phyloP scores from a whole-genome alignment of 225 moss, liverwort and hornwort species.

The Polytrichum commune region DNA sequence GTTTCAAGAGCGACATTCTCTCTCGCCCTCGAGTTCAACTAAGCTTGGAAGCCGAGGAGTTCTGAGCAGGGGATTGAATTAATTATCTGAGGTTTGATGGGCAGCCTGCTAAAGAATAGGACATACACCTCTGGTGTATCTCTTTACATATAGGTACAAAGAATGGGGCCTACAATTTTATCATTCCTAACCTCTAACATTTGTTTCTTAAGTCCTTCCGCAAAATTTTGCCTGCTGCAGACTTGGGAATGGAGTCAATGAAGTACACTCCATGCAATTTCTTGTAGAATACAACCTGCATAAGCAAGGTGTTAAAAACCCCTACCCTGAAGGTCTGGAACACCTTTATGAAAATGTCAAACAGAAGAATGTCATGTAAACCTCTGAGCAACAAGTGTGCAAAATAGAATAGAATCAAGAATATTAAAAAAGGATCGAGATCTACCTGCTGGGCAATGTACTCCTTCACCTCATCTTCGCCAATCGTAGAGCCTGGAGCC shows the following conservation, averaged over 20 bases:
- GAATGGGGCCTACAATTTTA: constrained; percentile 23
- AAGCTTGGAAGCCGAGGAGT: too few relatives aligned
- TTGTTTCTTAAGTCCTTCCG: constrained; percentile 70
- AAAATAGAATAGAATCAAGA: background rate
- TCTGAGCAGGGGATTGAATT: too few relatives aligned
- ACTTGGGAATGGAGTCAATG: constrained; percentile 71
- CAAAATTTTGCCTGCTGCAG: constrained; percentile 74
- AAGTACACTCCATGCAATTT: constrained; percentile 68
- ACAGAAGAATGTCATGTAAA: too few relatives aligned
- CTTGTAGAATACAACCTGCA: constrained; percentile 93
- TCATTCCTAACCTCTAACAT: constrained; percentile 18
- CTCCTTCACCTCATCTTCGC: constrained; percentile 42
- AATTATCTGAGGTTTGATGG: too few relatives aligned
- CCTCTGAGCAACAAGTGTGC: too few relatives aligned
- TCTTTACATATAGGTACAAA: constrained; percentile 44
- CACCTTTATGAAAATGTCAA: too few relatives aligned
- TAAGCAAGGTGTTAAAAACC: background rate
- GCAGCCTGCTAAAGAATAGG: background rate
- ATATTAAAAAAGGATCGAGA: background rate
- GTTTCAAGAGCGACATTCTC: too few relatives aligned
- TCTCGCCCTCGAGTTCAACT: too few relatives aligned
- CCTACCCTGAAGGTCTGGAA: too few relatives aligned
- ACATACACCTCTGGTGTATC: constrained; percentile 27
- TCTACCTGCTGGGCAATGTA: constrained; percentile 49
- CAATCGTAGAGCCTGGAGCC: constrained; percentile 24